Evolutionary conservation across 352 stramenopile genomes (phyloP).

Genomic region (Globisporangium carolinianum): DNA sequence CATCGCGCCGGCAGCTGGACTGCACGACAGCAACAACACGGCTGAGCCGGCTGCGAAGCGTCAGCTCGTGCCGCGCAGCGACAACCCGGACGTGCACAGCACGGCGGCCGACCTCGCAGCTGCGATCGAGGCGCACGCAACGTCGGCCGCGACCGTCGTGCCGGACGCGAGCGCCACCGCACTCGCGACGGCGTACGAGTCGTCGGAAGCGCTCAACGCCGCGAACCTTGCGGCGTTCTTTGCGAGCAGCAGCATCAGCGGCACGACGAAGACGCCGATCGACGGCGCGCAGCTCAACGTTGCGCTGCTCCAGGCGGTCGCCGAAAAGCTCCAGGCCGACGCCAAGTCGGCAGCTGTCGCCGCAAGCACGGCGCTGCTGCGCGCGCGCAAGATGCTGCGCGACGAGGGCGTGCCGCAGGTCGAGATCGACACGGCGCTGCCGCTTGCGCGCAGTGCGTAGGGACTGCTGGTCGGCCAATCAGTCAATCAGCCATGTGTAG

Average conservation of each 20-base stretch:
- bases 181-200: neutral
- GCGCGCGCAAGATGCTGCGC: conserved; percentile 11
- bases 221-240: conserved; percentile 6
- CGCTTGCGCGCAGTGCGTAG: conserved; percentile 1
- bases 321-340: conserved; percentile 14
- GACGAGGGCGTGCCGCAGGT: conserved; percentile 12
- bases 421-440: conserved; percentile 14
- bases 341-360: conserved; percentile 9
- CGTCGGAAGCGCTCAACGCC: neutral
- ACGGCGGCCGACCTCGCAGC: neutral
- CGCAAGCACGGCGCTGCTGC: conserved; percentile 12
- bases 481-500: too few species aligned
- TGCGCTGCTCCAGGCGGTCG: conserved; percentile 12
- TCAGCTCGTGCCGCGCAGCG: conserved; percentile 2
- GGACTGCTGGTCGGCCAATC: too few species aligned
- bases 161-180: too few species aligned
- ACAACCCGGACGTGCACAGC: conserved; percentile 3
- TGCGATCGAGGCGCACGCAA: neutral
- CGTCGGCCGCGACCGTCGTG: neutral
- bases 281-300: conserved; percentile 11
- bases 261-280: neutral
- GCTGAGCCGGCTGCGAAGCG: conserved; percentile 6
- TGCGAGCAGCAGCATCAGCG: neutral
- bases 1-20: neutral
- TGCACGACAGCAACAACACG: too few species aligned